Evolutionary conservation across 495 filamentous ascomycete species (phyloP), one percentile per base, ranked within the genome.

Genomic region (Cercophora sp.): DNA sequence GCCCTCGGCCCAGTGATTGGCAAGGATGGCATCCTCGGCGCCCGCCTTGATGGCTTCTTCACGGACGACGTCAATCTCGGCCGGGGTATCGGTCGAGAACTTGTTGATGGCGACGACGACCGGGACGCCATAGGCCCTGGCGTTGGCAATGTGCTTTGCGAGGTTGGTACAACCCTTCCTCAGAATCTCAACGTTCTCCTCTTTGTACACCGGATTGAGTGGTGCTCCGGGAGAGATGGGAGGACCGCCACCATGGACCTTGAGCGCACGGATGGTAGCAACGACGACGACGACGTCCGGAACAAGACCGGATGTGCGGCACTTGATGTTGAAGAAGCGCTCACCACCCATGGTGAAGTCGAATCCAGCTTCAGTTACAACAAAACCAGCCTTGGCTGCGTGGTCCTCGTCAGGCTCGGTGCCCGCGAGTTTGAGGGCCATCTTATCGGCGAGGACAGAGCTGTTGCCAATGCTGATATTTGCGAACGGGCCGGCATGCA

Each of bases 301-400:
- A 1, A 87, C 84, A 32, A 98, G 79, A 16, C 93, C 93, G 13
- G 90, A 96, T 25, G 89, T 89, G 39, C 93, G 85, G 75, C 93
- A 97, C 79, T 98, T 98, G 74, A 98, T 97, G 73, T 98, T 96
- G 84, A 98, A 96, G 79, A 98, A 98, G 24, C 93, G 86, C 79
- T 98, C 93, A 46, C 93, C 93, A 53, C 93, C 93, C 93, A 98
- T 98, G 44, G 93, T 96, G 73, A 98, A 98, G 69, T 98, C 93
- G 69, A 98, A 98, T 8, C 93, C 93, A 39, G 93, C 92, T 70
- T 98, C 93, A 8, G 93, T 98, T 44, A 98, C 85, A n/a, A 96
- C 91, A 51, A 93, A 96, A 6, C 93, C 93, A 11, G 86, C 81
- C 76, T 94, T 95, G 60, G 83, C 75, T 24, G 85, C 74, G 60